phyloP scores from a whole-genome alignment of 805 yeast species.

The Zygosaccharomyces gambellarensis region DNA sequence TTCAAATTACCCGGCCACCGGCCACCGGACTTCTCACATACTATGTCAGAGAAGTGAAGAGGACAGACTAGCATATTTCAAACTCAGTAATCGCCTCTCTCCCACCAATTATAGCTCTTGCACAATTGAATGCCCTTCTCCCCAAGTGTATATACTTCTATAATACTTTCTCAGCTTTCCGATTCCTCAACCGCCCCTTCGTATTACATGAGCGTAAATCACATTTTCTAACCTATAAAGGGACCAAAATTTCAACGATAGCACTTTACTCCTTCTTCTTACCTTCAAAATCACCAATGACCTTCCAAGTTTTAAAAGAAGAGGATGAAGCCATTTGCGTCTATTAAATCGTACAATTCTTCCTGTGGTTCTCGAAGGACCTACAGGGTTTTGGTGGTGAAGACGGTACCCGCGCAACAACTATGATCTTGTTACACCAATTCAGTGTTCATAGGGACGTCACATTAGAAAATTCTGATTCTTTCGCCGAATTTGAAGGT shows the following conservation, averaged over 20 bases:
- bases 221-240: slow-evolving; percentile 5
- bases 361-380: slow-evolving; percentile 14
- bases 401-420: slow-evolving; percentile 37
- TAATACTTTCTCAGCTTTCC: too few species aligned
- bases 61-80: background rate
- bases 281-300: slow-evolving; percentile 25
- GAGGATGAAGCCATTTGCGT: slow-evolving; percentile 37
- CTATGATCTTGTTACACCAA: slow-evolving; percentile 37
- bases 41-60: background rate
- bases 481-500: slow-evolving; percentile 19
- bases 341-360: slow-evolving; percentile 34
- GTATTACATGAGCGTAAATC: background rate
- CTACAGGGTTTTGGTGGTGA: slow-evolving; percentile 36
- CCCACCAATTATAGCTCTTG: background rate
- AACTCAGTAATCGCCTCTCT: background rate
- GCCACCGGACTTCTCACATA: background rate
- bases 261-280: background rate
- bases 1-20: slow-evolving; percentile 7
- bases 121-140: too few species aligned
- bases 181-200: background rate
- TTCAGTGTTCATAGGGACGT: slow-evolving; percentile 33
- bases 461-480: slow-evolving; percentile 36
- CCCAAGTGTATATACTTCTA: background rate
- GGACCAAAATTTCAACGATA: background rate
- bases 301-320: slow-evolving; percentile 39